Conservation (phyloP, 2,329 filamentous ascomycete genomes). For the Fusarium robinianum region DNA sequence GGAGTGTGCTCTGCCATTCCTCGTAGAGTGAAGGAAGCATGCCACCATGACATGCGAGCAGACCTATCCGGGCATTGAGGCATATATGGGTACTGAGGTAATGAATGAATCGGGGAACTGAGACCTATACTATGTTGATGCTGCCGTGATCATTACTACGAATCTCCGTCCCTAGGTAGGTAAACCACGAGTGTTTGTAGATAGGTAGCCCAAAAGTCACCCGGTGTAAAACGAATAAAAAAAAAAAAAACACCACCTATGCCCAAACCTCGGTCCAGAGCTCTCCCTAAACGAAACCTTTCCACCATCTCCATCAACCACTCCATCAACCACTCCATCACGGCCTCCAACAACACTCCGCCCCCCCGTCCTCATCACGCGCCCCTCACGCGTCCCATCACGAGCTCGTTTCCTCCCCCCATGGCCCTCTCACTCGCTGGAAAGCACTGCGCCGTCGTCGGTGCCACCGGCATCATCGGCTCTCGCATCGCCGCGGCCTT, state of each 20-base stretch:
- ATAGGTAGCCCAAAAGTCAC: too few relatives aligned
- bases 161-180: too few relatives aligned
- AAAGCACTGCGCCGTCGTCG: conserved; percentile 66
- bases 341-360: neutral
- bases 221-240: too few relatives aligned
- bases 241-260: too few relatives aligned
- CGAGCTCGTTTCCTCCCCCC: neutral
- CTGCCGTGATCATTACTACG: too few relatives aligned
- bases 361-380: conserved; percentile 1
- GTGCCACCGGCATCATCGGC: conserved; percentile 73
- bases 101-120: too few relatives aligned
- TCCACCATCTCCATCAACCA: conserved; percentile 7
- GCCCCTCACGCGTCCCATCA: conserved; percentile 5
- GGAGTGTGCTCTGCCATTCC: neutral
- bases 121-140: too few relatives aligned
- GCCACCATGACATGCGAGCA: conserved; percentile 14
- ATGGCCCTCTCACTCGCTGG: conserved; percentile 47
- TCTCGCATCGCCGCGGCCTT: conserved; percentile 69
- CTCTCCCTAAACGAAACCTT: neutral
- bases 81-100: too few relatives aligned
- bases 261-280: too few relatives aligned
- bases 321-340: conserved; percentile 1
- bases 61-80: conserved; percentile 5
- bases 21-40: conserved; percentile 8
- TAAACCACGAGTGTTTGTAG: neutral